Evolutionary conservation across 1,139 yeast species (phyloP).

Genomic region (Spencermartinsiella ligniputridi): DNA sequence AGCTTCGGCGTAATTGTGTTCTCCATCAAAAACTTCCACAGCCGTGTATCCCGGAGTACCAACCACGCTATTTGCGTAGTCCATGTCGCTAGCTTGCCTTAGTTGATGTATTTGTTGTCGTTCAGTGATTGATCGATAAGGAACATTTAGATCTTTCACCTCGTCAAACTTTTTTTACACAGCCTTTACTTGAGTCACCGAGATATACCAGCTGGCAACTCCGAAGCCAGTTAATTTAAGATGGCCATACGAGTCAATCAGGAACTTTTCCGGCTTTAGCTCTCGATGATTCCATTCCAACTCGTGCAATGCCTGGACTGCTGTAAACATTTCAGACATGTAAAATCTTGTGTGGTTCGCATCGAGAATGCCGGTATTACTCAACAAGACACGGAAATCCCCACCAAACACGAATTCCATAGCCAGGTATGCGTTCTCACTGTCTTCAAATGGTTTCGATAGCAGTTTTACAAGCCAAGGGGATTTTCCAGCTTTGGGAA

Average conservation of each 20-base stretch:
- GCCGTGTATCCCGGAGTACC: constrained; percentile 99
- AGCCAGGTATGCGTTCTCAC: constrained; percentile 84
- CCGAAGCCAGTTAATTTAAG: constrained; percentile 97
- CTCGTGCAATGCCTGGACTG: constrained; percentile 89
- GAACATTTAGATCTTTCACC: constrained; percentile 63
- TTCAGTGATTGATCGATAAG: constrained; percentile 71
- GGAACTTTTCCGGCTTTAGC: constrained; percentile 93
- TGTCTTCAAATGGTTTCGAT: constrained; percentile 91
- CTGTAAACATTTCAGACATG: constrained; percentile 91
- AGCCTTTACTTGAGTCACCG: constrained; percentile 88
- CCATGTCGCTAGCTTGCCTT: constrained; percentile 57
- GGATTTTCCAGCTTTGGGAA: constrained; percentile 86
- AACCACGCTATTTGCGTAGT: constrained; percentile 90
- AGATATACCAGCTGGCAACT: constrained; percentile 92
- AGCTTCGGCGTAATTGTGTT: constrained; percentile 88
- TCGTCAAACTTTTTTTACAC: constrained; percentile 82
- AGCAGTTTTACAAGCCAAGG: constrained; percentile 96
- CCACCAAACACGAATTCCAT: constrained; percentile 99
- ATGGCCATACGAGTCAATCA: constrained; percentile 92
- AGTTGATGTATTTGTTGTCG: constrained; percentile 82
- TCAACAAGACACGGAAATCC: constrained; percentile 89
- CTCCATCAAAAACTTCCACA: constrained; percentile 90
- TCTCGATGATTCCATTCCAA: constrained; percentile 97
- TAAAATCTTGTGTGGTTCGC: constrained; percentile 96
- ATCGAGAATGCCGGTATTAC: constrained; percentile 85